Evolutionary conservation across 208 protist species (phyloP), one percentile per base, ranked within the genome.

Genomic region (Leptomonas seymouri): DNA sequence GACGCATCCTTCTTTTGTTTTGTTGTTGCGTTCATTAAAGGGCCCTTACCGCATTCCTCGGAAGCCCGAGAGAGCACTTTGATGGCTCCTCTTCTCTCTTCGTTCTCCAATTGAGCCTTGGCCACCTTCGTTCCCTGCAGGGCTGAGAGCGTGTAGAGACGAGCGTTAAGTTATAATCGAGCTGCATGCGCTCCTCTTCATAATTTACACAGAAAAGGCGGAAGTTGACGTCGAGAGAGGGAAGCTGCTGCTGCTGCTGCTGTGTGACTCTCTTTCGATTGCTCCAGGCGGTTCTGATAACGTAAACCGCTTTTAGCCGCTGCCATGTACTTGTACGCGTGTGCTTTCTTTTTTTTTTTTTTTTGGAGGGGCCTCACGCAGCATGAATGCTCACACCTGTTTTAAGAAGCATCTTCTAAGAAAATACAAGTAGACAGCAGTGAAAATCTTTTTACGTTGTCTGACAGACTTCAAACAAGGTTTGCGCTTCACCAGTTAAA

Each of bases 141-240:
- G 34, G 7, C 34, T 3, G 34, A 39, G 34, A 39, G 34, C 34
- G 34, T 3, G 34, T 39, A 39, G 34, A 39, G 34, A 39, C 34
- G 34, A 12, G 34, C 9, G 34, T 39, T 3, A 39, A 39, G 34
- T 39, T 9, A 39, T 12, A 48, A 16, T 21, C 44, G 18, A 48
- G 12, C 44, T 48, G 7, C 3, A 48, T 14, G 14, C 44, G 16
- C 20, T 48, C 44, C 18, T 48, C 20, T 48, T n/a, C 3, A 60
- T 36, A 48, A 30, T 46, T 60, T 36, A 36, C 55, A 60, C 55
- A 16, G 55, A 20, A 60, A 18, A 60, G 55, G 34, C 34, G 46
- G 36, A 30, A n/a, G n/a, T n/a, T 46, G 14, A 2, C 42, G 30
- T 34, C n/a, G 21, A 44, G 31, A 58, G 31, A 58, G 54, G 54